These are phyloP conservation scores for Papilionanthe hybrid DNA, from an alignment of 116 monocot species.

Conservation along the genomic window DNA sequence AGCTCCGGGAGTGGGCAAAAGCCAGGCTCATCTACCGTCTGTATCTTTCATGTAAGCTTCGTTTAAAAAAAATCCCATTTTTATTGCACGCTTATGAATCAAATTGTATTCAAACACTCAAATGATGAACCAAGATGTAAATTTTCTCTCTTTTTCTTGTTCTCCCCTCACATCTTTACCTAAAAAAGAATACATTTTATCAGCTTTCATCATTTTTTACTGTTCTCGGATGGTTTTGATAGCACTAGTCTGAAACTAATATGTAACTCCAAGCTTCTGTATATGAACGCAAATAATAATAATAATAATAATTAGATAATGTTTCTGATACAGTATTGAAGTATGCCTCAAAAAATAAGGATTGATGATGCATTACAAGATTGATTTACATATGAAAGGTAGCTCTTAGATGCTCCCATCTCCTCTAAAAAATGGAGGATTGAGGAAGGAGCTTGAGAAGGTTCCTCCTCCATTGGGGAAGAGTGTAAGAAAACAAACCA, in stretches of 20 bases:
- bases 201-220: too few relatives aligned
- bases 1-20: too few relatives aligned
- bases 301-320: too few relatives aligned
- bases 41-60: background rate
- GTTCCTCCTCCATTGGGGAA: conserved; percentile 78
- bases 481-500: conserved; percentile 70
- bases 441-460: conserved; percentile 64
- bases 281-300: too few relatives aligned
- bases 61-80: too few relatives aligned
- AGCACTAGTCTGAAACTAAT: too few relatives aligned
- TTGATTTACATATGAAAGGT: background rate
- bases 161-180: too few relatives aligned
- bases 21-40: background rate
- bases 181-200: too few relatives aligned
- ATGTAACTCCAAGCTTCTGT: too few relatives aligned
- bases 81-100: background rate
- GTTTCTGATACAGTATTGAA: background rate
- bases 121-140: too few relatives aligned
- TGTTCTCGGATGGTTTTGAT: too few relatives aligned
- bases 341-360: background rate
- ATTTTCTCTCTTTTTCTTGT: too few relatives aligned
- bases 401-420: conserved; percentile 9
- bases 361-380: background rate
- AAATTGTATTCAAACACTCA: background rate
- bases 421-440: conserved; percentile 67